Conservation (phyloP, 306 rosid species). For the Pyrus bretschneideri region DNA sequence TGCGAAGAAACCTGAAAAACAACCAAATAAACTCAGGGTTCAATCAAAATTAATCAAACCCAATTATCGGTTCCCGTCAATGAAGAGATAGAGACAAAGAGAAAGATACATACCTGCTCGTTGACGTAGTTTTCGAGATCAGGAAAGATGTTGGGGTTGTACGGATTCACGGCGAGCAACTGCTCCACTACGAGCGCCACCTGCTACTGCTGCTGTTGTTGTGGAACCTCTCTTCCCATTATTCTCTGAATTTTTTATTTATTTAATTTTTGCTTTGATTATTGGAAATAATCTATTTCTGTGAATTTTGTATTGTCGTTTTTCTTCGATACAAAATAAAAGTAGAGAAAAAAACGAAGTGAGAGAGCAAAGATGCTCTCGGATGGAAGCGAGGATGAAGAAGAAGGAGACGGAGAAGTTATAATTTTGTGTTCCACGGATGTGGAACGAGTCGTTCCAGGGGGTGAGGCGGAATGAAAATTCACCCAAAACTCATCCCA, state of each 20-base stretch:
- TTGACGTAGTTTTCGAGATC: conserved; percentile 95
- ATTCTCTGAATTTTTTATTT: not conserved
- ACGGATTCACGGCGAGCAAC: conserved; percentile 78
- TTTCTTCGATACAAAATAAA: not conserved
- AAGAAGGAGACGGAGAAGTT: too few relatives aligned
- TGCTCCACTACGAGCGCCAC: conserved; percentile 68
- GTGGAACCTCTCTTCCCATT: conserved; percentile 54
- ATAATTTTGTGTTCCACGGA: too few relatives aligned
- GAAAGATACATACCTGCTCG: conserved; percentile 52
- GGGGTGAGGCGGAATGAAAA: too few relatives aligned
- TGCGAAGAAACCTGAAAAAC: conserved; percentile 58
- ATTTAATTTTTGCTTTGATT: too few relatives aligned
- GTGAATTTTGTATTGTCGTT: not conserved
- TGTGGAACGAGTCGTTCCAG: too few relatives aligned
- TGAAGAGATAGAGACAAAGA: not conserved
- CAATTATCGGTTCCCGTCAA: not conserved
- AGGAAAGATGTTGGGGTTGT: conserved; percentile 87
- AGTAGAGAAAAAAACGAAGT: not conserved
- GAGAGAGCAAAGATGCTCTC: not conserved
- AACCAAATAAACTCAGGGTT: not conserved
- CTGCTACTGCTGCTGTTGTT: conserved; percentile 18
- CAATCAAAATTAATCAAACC: not conserved
- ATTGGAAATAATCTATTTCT: not conserved
- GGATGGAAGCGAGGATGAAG: too few relatives aligned
- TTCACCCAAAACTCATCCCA: too few relatives aligned